Conservation (phyloP, 805 yeast species). For the Helenozyma rhizophorensis region DNA sequence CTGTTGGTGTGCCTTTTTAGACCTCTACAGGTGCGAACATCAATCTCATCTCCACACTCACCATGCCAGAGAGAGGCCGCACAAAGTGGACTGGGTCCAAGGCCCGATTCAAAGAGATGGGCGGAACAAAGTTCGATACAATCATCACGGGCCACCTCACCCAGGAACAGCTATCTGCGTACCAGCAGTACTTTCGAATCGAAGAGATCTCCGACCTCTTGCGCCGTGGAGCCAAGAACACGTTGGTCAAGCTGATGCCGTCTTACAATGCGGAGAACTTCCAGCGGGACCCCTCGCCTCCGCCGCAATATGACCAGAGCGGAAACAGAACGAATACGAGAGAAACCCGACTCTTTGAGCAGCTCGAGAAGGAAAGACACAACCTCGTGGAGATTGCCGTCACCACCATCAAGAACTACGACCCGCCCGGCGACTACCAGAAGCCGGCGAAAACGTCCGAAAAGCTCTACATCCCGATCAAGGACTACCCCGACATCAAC, state of each 20-base stretch:
- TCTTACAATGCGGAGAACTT: slow-evolving; percentile 35
- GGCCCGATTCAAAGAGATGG: slow-evolving; percentile 12
- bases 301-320: slow-evolving; percentile 78
- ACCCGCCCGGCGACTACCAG: slow-evolving; percentile 76
- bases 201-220: slow-evolving; percentile 72
- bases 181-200: slow-evolving; percentile 66
- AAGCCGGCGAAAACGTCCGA: slow-evolving; percentile 68
- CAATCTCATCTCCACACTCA: too few species aligned
- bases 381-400: slow-evolving; percentile 71
- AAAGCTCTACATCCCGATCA: slow-evolving; percentile 79
- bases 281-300: slow-evolving; percentile 75
- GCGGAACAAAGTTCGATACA: slow-evolving; percentile 17
- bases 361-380: slow-evolving; percentile 75
- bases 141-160: slow-evolving; percentile 42
- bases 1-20: too few species aligned
- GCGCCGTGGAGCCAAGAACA: slow-evolving; percentile 23
- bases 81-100: slow-evolving; percentile 15
- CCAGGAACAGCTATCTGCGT: slow-evolving; percentile 73
- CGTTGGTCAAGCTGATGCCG: slow-evolving; percentile 47
- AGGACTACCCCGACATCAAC: slow-evolving; percentile 86
- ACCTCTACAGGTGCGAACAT: too few species aligned
- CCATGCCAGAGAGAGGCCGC: slow-evolving; percentile 13
- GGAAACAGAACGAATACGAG: slow-evolving; percentile 88
- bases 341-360: slow-evolving; percentile 49
- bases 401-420: slow-evolving; percentile 66